Conservation (phyloP, 179 eudicot species). For the Vitellaria paradoxa region DNA sequence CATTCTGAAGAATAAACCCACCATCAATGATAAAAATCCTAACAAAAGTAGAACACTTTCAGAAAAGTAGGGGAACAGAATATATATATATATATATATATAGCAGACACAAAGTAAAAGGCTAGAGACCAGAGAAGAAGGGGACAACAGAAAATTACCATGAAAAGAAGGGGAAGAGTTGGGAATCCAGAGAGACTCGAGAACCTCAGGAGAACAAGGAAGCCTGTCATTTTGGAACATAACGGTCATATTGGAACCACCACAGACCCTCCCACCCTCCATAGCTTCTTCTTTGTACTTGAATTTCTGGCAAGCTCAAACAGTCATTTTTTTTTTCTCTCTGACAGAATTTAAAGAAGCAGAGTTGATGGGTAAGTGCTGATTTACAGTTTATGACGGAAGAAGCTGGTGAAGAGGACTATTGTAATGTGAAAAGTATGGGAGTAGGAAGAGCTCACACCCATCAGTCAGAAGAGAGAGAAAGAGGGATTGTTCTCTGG, state of each 20-base stretch:
- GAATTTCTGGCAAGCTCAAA: background rate
- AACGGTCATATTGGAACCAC: conserved; percentile 22
- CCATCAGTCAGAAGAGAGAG: conserved; percentile 29
- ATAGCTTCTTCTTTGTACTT: conserved; percentile 19
- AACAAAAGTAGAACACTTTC: background rate
- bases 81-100: background rate
- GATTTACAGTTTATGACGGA: conserved; percentile 32
- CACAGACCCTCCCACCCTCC: conserved; percentile 32
- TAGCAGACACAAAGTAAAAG: background rate
- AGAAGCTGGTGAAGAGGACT: conserved; percentile 33
- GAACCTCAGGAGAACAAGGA: conserved; percentile 31
- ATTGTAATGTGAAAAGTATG: conserved; percentile 30
- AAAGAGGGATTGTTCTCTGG: conserved; percentile 11
- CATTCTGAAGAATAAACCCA: background rate
- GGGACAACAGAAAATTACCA: conserved; percentile 20
- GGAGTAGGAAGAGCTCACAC: conserved; percentile 23
- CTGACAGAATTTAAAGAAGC: background rate
- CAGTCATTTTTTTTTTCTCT: background rate
- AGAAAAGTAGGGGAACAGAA: background rate
- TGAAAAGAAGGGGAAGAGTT: conserved; percentile 40
- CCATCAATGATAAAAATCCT: background rate
- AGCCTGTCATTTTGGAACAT: conserved; percentile 24
- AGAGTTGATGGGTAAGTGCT: background rate
- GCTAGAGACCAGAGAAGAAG: background rate
- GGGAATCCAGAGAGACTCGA: conserved; percentile 47